Evolutionary conservation across 345 rosid species (phyloP).

Genomic region (Clarkia xantiana): DNA sequence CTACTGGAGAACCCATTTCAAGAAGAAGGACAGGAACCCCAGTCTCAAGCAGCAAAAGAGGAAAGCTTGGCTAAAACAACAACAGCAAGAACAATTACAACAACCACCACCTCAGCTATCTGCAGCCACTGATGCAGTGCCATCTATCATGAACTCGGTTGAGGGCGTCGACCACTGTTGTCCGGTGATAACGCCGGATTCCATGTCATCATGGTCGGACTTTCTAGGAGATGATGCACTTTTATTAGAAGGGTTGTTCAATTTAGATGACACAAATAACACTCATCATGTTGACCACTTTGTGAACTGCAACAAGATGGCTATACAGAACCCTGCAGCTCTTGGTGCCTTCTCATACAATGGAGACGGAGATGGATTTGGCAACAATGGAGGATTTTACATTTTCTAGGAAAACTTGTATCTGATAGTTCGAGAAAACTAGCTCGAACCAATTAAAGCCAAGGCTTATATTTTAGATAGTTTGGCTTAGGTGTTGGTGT

Average conservation of each 20-base stretch:
- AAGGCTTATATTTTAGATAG: too few relatives aligned
- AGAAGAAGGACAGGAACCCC: conserved; percentile 27
- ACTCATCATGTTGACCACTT: conserved; percentile 11
- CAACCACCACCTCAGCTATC: conserved; percentile 5
- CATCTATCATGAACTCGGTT: not conserved
- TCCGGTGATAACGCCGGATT: not conserved
- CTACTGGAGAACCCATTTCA: conserved; percentile 86
- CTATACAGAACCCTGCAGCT: conserved; percentile 10
- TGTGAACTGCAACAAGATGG: conserved; percentile 6
- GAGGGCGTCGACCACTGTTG: too few relatives aligned
- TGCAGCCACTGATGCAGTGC: conserved; percentile 6
- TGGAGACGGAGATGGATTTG: conserved; percentile 18
- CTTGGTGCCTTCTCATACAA: conserved; percentile 8
- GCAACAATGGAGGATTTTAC: conserved; percentile 3
- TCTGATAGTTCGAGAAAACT: too few relatives aligned
- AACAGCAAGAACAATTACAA: conserved; percentile 3
- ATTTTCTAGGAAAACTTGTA: not conserved
- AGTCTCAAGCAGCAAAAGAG: conserved; percentile 18
- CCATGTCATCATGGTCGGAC: conserved; percentile 11
- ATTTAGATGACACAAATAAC: conserved; percentile 18
- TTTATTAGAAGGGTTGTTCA: conserved; percentile 36
- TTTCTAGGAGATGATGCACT: conserved; percentile 27
- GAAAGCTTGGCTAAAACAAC: conserved; percentile 10
- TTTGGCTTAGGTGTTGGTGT: too few relatives aligned
- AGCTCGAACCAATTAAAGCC: too few relatives aligned